These are phyloP conservation scores for Neoboletus subvelutipes DNA, from an alignment of 768 basidiomycete genomes.

Conservation along the genomic window DNA sequence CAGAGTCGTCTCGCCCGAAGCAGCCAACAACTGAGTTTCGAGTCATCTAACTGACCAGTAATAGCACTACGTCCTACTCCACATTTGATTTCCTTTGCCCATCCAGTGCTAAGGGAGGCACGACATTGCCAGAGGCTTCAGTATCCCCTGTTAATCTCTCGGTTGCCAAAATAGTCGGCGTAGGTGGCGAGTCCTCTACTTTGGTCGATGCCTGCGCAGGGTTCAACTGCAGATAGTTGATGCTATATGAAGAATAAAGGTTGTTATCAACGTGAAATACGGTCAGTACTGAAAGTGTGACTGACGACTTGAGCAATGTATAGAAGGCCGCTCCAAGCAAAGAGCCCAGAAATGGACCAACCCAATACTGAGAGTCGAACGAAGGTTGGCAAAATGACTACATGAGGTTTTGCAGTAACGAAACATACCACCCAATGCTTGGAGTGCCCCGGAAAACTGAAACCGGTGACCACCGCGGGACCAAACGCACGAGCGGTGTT, in stretches of 20 bases:
- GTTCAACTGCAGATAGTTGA: constrained; percentile 31
- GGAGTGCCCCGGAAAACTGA: constrained; percentile 35
- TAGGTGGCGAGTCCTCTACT: constrained; percentile 26
- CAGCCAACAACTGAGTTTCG: neutral
- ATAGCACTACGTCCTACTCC: neutral
- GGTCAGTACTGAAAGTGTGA: constrained; percentile 3
- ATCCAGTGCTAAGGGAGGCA: neutral
- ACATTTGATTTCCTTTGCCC: neutral
- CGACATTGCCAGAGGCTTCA: constrained; percentile 1
- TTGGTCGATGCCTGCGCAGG: constrained; percentile 31
- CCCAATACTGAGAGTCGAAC: constrained; percentile 53
- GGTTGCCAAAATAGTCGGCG: constrained; percentile 14
- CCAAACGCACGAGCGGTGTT: constrained; percentile 72
- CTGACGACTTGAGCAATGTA: constrained; percentile 51
- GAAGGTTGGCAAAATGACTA: neutral
- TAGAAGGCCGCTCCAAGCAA: constrained; percentile 61
- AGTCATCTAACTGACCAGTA: neutral
- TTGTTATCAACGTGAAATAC: constrained; percentile 2
- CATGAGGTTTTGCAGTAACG: neutral
- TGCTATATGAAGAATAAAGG: constrained; percentile 15
- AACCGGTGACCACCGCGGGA: constrained; percentile 65
- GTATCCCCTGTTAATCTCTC: constrained; percentile 1
- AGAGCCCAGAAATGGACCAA: constrained; percentile 67
- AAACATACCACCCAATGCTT: constrained; percentile 64
- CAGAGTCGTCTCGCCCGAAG: neutral